Evolutionary conservation across 2,329 filamentous ascomycete species (phyloP).

Genomic region (Trichophyton verrucosum): DNA sequence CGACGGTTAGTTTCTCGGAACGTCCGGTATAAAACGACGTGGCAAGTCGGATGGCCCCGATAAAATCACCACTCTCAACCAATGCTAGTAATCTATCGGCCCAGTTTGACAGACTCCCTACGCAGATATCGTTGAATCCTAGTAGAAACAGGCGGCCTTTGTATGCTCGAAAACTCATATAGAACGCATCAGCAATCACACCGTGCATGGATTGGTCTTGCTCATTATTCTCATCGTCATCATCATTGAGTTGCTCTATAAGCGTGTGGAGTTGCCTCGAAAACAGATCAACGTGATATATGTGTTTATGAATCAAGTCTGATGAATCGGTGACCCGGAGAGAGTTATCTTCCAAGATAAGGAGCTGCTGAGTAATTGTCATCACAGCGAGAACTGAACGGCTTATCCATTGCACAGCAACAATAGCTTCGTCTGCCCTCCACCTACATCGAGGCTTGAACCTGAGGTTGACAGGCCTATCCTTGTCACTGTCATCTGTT

Average conservation of each 20-base stretch:
- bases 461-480: slow-evolving; percentile 63
- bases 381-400: slow-evolving; percentile 82
- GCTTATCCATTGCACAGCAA: slow-evolving; percentile 92
- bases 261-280: slow-evolving; percentile 72
- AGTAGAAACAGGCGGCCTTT: slow-evolving; percentile 87
- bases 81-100: slow-evolving; percentile 83
- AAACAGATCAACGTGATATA: slow-evolving; percentile 84
- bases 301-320: slow-evolving; percentile 80
- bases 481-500: slow-evolving; percentile 49
- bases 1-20: slow-evolving; percentile 87
- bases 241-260: slow-evolving; percentile 78
- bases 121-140: slow-evolving; percentile 84
- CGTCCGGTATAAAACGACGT: slow-evolving; percentile 86
- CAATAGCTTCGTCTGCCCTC: slow-evolving; percentile 89
- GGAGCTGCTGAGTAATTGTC: slow-evolving; percentile 84
- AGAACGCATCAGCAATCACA: slow-evolving; percentile 91
- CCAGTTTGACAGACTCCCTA: slow-evolving; percentile 92
- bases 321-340: slow-evolving; percentile 92
- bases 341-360: slow-evolving; percentile 79
- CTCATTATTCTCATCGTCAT: slow-evolving; percentile 47
- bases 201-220: slow-evolving; percentile 75
- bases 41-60: slow-evolving; percentile 78
- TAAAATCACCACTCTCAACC: slow-evolving; percentile 95
- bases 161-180: slow-evolving; percentile 94
- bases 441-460: slow-evolving; percentile 79